Conservation (phyloP, 805 yeast genomes). For the Zygoascus flipseniorum region DNA sequence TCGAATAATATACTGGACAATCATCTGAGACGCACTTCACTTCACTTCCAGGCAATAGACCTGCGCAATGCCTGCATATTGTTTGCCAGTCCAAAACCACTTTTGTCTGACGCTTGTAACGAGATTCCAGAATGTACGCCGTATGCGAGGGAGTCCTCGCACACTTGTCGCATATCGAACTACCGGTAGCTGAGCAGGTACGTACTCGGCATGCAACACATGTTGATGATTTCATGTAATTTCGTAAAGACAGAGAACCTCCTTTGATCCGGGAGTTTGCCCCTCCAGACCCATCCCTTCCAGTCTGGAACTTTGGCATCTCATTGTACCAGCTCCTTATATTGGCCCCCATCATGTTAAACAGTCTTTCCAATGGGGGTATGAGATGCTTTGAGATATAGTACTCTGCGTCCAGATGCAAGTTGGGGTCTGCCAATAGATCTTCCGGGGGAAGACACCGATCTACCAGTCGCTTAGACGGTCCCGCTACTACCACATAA, state of each 20-base stretch:
- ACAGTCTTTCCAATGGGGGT: conserved; percentile 83
- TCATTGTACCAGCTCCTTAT: conserved; percentile 66
- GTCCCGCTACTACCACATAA: conserved; percentile 64
- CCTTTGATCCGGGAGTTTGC: background rate
- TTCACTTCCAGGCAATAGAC: conserved; percentile 25
- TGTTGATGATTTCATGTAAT: conserved; percentile 12
- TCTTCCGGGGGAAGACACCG: conserved; percentile 75
- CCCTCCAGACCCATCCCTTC: background rate
- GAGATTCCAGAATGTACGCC: conserved; percentile 10
- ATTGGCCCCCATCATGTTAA: conserved; percentile 77
- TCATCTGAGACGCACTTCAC: conserved; percentile 50
- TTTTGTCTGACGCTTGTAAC: conserved; percentile 12
- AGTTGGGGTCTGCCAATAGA: conserved; percentile 37
- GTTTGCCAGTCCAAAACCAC: conserved; percentile 15
- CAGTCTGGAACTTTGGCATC: conserved; percentile 40
- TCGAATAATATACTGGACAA: conserved; percentile 53
- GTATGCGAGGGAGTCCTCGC: conserved; percentile 10
- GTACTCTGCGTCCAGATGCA: conserved; percentile 66
- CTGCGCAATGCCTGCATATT: conserved; percentile 26
- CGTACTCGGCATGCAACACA: conserved; percentile 15
- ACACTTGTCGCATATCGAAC: conserved; percentile 11
- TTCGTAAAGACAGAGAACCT: conserved; percentile 5
- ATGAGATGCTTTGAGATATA: conserved; percentile 76
- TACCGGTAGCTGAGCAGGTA: background rate
- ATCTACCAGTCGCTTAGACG: conserved; percentile 54